Conservation (phyloP, 164 flowering plant genomes). For the Dillenia turbinata region DNA sequence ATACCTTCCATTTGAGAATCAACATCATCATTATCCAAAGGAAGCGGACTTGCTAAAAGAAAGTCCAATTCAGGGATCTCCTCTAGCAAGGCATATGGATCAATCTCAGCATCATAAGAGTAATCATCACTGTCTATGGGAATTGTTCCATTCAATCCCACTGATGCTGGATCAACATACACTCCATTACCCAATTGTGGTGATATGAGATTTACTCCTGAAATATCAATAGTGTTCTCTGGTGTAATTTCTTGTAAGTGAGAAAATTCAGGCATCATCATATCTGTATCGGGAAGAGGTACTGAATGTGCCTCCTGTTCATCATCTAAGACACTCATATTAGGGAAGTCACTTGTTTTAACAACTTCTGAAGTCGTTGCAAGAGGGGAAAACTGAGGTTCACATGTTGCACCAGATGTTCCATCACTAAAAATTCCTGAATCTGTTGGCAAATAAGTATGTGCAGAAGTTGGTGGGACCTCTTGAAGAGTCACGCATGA, state of each 20-base stretch:
- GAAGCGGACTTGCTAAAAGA: conserved; percentile 31
- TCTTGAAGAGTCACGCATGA: conserved; percentile 55
- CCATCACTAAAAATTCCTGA: conserved; percentile 21
- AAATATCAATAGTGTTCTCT: conserved; percentile 30
- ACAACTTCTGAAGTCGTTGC: conserved; percentile 26
- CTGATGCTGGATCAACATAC: conserved; percentile 33
- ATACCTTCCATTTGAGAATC: conserved; percentile 31
- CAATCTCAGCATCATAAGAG: conserved; percentile 42
- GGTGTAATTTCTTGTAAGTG: conserved; percentile 34
- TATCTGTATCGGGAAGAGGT: conserved; percentile 25
- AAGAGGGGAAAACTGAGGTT: conserved; percentile 31
- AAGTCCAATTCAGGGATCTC: conserved; percentile 41
- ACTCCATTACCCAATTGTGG: conserved; percentile 27
- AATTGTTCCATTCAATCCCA: conserved; percentile 31
- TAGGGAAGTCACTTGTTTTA: conserved; percentile 24
- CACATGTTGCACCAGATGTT: conserved; percentile 32
- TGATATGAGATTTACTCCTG: conserved; percentile 23
- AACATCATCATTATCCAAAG: conserved; percentile 36
- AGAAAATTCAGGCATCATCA: conserved; percentile 42
- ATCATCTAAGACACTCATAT: conserved; percentile 23
- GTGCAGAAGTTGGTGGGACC: conserved; percentile 34
- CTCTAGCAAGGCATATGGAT: conserved; percentile 29
- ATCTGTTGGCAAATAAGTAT: conserved; percentile 15
- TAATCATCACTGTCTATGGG: conserved; percentile 38
- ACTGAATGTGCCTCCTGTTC: conserved; percentile 29